Conservation (phyloP, 192 early-diverging fungal species). For the Coemansia asiatica region DNA sequence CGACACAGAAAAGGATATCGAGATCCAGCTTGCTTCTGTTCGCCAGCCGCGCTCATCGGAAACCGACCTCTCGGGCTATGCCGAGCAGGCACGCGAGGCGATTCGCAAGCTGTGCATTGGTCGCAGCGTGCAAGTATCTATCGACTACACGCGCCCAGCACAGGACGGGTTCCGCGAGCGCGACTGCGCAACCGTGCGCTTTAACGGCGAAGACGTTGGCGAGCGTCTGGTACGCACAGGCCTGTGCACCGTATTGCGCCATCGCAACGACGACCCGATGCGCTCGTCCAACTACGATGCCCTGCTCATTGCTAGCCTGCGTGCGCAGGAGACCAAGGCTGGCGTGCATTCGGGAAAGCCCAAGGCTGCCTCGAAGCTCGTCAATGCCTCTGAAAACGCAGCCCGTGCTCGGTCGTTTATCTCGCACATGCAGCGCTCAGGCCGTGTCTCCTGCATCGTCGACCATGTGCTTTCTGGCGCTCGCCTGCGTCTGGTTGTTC, state of each 20-base stretch:
- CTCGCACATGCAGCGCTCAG: conserved; percentile 77
- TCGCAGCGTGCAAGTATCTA: conserved; percentile 66
- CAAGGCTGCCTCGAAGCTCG: conserved; percentile 66
- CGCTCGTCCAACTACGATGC: conserved; percentile 85
- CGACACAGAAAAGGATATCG: conserved; percentile 51
- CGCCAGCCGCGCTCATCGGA: conserved; percentile 71
- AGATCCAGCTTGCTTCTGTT: conserved; percentile 63
- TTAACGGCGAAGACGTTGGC: conserved; percentile 63
- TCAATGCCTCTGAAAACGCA: conserved; percentile 81
- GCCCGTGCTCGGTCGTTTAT: conserved; percentile 86
- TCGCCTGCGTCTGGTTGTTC: conserved; percentile 80
- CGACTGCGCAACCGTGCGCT: conserved; percentile 82
- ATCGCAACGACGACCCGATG: conserved; percentile 83
- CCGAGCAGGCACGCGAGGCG: conserved; percentile 85
- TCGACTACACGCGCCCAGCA: conserved; percentile 91
- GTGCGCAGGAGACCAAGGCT: conserved; percentile 65
- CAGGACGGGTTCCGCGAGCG: conserved; percentile 79
- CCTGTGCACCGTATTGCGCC: conserved; percentile 77
- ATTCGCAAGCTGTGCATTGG: conserved; percentile 88
- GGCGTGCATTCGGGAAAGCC: conserved; percentile 89
- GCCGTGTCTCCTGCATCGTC: conserved; percentile 76
- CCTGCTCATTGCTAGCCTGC: conserved; percentile 76
- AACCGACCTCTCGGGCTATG: conserved; percentile 73
- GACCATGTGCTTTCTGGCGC: conserved; percentile 84
- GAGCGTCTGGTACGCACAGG: conserved; percentile 63